Conservation (phyloP, 2,329 filamentous ascomycete genomes). For the Chrysoporthe puriensis region DNA sequence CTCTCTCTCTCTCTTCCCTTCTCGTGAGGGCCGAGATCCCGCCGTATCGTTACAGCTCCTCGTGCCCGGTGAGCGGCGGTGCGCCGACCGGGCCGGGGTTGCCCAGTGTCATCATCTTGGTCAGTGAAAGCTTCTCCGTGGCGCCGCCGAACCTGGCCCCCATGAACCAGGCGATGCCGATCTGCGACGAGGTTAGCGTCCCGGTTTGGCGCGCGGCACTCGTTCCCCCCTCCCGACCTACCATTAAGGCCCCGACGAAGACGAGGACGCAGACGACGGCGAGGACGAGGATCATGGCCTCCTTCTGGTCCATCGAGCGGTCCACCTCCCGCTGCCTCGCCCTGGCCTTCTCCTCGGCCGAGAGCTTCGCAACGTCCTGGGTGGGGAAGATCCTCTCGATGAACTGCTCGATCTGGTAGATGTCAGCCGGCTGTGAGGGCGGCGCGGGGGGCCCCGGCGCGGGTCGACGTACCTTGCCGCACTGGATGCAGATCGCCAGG, state of each 20-base stretch:
- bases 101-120: slow-evolving; percentile 22
- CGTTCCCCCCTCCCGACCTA: slow-evolving; percentile 49
- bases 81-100: slow-evolving; percentile 28
- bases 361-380: slow-evolving; percentile 69
- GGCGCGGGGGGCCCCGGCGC: no score
- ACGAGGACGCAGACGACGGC: slow-evolving; percentile 71
- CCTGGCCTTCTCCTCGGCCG: slow-evolving; percentile 44
- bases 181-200: slow-evolving; percentile 49
- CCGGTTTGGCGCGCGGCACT: slow-evolving; percentile 2
- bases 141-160: slow-evolving; percentile 83
- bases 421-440: slow-evolving; percentile 29
- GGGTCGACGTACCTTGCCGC: slow-evolving; percentile 68
- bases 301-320: slow-evolving; percentile 54
- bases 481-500: slow-evolving; percentile 86
- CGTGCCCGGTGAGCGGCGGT: slow-evolving; percentile 25
- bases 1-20: neutral
- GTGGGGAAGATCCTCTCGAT: slow-evolving; percentile 91
- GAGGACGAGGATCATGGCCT: slow-evolving; percentile 67
- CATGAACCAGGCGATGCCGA: slow-evolving; percentile 76
- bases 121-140: slow-evolving; percentile 52
- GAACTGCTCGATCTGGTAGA: slow-evolving; percentile 81
- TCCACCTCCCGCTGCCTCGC: slow-evolving; percentile 36
- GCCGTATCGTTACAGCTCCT: slow-evolving; percentile 37
- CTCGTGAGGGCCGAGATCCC: slow-evolving; percentile 19
- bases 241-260: slow-evolving; percentile 78